These are phyloP conservation scores for Triadica sebifera DNA, from an alignment of 345 rosid genomes.

Conservation along the genomic window DNA sequence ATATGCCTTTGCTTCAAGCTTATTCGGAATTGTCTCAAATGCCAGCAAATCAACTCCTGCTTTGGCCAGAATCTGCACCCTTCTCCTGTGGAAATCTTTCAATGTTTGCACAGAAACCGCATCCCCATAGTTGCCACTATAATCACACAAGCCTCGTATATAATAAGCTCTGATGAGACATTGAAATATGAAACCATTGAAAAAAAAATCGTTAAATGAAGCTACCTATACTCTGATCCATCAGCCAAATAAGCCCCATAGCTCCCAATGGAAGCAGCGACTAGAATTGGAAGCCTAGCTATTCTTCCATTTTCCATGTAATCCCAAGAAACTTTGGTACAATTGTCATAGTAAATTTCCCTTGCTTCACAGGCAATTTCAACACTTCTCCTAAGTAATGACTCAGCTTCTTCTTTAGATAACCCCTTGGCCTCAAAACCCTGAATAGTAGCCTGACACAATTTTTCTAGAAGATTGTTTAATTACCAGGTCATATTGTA, in stretches of 20 bases:
- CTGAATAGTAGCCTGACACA: constrained; percentile 71
- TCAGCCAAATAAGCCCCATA: constrained; percentile 94
- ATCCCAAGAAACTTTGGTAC: constrained; percentile 56
- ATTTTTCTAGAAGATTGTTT: not conserved
- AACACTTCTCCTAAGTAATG: constrained; percentile 63
- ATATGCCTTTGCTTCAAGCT: constrained; percentile 87
- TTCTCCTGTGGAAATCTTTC: constrained; percentile 85
- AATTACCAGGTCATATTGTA: not conserved
- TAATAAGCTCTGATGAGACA: not conserved
- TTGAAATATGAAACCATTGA: not conserved
- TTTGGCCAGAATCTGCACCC: constrained; percentile 63
- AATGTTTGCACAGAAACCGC: constrained; percentile 51
- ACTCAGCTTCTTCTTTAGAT: constrained; percentile 63
- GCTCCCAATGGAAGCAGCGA: constrained; percentile 94
- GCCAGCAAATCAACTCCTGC: constrained; percentile 79
- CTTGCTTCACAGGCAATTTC: constrained; percentile 85
- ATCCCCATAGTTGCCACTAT: constrained; percentile 72
- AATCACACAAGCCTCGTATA: not conserved
- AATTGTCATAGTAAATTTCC: constrained; percentile 54
- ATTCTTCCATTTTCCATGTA: constrained; percentile 27
- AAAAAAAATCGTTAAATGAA: not conserved
- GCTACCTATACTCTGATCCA: constrained; percentile 85
- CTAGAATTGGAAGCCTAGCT: constrained; percentile 52
- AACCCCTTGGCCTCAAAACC: constrained; percentile 82
- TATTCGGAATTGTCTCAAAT: constrained; percentile 87